These are phyloP conservation scores for Collybia sp. DNA, from an alignment of 768 basidiomycete species.

Conservation along the genomic window DNA sequence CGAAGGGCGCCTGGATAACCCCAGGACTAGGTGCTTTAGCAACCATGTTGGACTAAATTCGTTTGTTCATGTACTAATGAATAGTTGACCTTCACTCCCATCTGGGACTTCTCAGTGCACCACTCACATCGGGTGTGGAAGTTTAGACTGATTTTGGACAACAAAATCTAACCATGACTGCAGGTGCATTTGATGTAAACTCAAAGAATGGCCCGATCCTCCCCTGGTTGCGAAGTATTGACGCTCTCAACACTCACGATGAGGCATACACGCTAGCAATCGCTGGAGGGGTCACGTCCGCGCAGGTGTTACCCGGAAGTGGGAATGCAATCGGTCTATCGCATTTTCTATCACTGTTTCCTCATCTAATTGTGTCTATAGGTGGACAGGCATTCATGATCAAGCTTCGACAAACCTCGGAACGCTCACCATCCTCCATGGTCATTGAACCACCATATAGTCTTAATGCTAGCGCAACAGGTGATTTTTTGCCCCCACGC, in stretches of 20 bases:
- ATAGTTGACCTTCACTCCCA: conserved; percentile 78
- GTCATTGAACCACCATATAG: conserved; percentile 76
- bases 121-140: conserved; percentile 40
- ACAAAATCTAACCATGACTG: background rate
- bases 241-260: conserved; percentile 86
- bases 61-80: conserved; percentile 13
- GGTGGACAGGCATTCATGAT: conserved; percentile 88
- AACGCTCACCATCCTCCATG: conserved; percentile 77
- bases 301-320: conserved; percentile 76
- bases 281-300: conserved; percentile 86
- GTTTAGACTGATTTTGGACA: background rate
- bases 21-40: conserved; percentile 51
- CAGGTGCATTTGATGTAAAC: conserved; percentile 54
- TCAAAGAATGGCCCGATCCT: conserved; percentile 63
- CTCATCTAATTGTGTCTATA: conserved; percentile 17
- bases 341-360: background rate
- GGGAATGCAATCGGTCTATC: conserved; percentile 65
- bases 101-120: conserved; percentile 66
- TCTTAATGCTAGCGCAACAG: conserved; percentile 40
- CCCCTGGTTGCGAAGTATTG: conserved; percentile 79
- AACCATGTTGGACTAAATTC: conserved; percentile 11
- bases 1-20: conserved; percentile 63
- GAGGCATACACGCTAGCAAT: conserved; percentile 68
- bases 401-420: conserved; percentile 75
- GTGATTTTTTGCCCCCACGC: conserved; percentile 37